Evolutionary conservation across 2,329 filamentous ascomycete species (phyloP).

Genomic region (Monosporascus sp.): DNA sequence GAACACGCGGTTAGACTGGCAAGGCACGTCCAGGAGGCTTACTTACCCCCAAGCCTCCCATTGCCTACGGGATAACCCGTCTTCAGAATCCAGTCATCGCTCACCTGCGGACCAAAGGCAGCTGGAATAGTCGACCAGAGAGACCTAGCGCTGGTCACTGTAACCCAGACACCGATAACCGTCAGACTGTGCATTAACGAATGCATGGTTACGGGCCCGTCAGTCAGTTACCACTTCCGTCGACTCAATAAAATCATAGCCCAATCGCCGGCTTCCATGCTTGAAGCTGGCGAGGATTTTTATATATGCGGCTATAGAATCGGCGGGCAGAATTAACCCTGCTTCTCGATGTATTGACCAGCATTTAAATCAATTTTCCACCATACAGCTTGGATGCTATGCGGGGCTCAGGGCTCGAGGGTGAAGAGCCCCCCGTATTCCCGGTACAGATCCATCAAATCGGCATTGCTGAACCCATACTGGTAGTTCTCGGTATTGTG

Average conservation of each 20-base stretch:
- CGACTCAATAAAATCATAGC: background rate
- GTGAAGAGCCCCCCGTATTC: too few species aligned
- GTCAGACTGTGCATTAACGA: background rate
- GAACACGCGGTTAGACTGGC: background rate
- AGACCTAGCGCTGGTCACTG: slow-evolving; percentile 6
- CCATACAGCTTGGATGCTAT: background rate
- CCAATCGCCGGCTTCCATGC: background rate
- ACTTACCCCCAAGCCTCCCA: slow-evolving; percentile 38
- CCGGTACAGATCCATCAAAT: too few species aligned
- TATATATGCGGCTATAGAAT: background rate
- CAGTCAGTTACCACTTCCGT: too few species aligned
- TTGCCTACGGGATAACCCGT: slow-evolving; percentile 43
- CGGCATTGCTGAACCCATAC: too few species aligned
- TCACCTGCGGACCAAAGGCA: slow-evolving; percentile 9
- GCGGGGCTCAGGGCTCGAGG: background rate
- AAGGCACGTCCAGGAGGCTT: background rate
- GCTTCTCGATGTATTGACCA: background rate
- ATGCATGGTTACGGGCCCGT: background rate
- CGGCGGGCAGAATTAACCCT: background rate
- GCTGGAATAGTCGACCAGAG: slow-evolving; percentile 15
- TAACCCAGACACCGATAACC: background rate
- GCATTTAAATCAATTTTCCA: background rate
- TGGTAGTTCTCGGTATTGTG: too few species aligned
- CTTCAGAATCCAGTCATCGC: slow-evolving; percentile 23
- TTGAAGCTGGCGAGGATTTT: background rate